Percentiles rank a stretch among this genome's conserved stretches.
These are phyloP conservation scores for Pugionium dolabratum DNA, from an alignment of 345 rosid species.

Conservation along the genomic window DNA sequence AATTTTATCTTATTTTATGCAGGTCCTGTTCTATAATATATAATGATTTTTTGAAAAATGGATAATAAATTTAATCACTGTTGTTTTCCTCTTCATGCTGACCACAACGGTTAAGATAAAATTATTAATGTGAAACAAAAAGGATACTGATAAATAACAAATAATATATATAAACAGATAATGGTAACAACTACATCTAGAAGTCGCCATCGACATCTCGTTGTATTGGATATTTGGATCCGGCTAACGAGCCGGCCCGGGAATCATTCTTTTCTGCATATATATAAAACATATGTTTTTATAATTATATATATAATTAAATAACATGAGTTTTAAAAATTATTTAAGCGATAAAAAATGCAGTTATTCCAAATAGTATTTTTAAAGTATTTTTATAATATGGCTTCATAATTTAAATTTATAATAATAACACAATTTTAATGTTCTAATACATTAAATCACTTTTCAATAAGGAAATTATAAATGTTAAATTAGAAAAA, in stretches of 20 bases:
- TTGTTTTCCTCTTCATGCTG: conserved; percentile 15
- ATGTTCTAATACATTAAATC: too few relatives aligned
- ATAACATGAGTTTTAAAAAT: too few relatives aligned
- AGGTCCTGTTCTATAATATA: too few relatives aligned
- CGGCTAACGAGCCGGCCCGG: conserved; percentile 34
- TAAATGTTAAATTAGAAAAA: too few relatives aligned
- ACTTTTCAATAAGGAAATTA: too few relatives aligned
- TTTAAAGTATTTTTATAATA: too few relatives aligned
- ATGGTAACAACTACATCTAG: conserved; percentile 18
- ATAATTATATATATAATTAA: too few relatives aligned
- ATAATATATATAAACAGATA: neutral
- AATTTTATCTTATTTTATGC: too few relatives aligned
- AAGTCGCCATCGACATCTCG: conserved; percentile 18
- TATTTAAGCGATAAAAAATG: too few relatives aligned
- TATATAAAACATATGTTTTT: neutral
- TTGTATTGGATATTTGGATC: conserved; percentile 3
- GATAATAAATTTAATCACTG: conserved; percentile 8
- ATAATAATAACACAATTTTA: too few relatives aligned
- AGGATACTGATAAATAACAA: neutral
- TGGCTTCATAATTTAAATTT: too few relatives aligned
- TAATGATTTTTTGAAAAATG: neutral
- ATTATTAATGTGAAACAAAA: neutral
- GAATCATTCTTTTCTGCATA: conserved; percentile 2
- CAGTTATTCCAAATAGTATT: too few relatives aligned
- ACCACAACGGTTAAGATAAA: conserved; percentile 11